Conservation (phyloP, 805 yeast genomes). For the Ogataea haglerorum region DNA sequence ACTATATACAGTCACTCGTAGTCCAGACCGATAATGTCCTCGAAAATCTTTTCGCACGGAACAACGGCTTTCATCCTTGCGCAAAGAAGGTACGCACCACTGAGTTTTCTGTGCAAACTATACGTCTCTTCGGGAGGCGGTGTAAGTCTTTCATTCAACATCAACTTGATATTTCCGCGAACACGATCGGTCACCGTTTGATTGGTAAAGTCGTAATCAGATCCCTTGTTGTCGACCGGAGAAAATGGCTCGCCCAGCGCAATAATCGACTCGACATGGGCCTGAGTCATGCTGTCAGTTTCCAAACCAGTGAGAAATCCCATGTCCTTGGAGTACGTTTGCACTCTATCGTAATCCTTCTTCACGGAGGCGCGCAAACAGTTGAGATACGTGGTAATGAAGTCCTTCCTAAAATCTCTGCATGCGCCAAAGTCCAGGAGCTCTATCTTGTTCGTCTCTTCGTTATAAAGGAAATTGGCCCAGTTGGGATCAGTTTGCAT, state of each 20-base stretch:
- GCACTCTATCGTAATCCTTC: conserved; percentile 62
- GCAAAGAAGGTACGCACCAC: conserved; percentile 90
- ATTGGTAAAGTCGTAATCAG: conserved; percentile 63
- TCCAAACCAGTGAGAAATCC: conserved; percentile 94
- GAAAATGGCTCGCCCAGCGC: conserved; percentile 92
- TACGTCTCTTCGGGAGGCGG: conserved; percentile 99
- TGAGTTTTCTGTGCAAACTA: conserved; percentile 89
- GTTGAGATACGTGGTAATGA: conserved; percentile 64
- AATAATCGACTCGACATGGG: conserved; percentile 87
- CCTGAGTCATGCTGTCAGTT: conserved; percentile 79
- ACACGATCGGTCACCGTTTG: conserved; percentile 96
- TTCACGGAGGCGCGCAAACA: conserved; percentile 72
- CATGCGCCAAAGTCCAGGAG: conserved; percentile 95
- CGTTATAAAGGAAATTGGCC: conserved; percentile 93
- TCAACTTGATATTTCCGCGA: conserved; percentile 77
- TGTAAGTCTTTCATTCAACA: conserved; percentile 86
- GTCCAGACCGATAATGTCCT: conserved; percentile 64
- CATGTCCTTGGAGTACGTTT: conserved; percentile 60
- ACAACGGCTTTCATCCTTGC: conserved; percentile 80
- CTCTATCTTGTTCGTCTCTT: conserved; percentile 68
- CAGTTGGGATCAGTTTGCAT: conserved; percentile 99
- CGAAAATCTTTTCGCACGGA: conserved; percentile 73
- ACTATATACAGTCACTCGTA: conserved; percentile 18
- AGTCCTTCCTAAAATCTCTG: conserved; percentile 66
- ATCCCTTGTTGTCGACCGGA: conserved; percentile 44